Percentiles rank a stretch among this genome's conserved stretches.
Conservation (phyloP, 1,284 basidiomycete genomes). For the Mycena sp. region DNA sequence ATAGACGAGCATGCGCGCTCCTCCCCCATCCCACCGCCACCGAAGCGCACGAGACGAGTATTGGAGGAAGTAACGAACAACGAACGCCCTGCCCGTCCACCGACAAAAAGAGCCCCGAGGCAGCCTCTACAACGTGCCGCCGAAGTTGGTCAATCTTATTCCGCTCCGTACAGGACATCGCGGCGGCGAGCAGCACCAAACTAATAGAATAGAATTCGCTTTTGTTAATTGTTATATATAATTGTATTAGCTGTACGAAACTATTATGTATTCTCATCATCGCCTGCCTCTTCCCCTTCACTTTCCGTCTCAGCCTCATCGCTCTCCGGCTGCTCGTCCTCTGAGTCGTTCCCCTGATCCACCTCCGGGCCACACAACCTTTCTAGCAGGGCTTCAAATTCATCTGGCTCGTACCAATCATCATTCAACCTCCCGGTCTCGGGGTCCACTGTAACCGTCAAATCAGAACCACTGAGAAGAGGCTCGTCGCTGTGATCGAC, state of each 20-base stretch:
- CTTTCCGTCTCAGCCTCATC: slow-evolving; percentile 3
- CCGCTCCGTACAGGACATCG: not conserved
- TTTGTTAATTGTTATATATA: not conserved
- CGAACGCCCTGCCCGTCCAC: not conserved
- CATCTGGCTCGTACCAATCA: slow-evolving; percentile 3
- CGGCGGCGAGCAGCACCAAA: not conserved
- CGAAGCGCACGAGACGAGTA: not conserved
- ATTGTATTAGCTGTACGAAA: not conserved
- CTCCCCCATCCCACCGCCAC: not conserved
- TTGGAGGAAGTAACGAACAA: slow-evolving; percentile 4
- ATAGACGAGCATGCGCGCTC: not conserved
- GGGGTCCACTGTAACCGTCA: not conserved
- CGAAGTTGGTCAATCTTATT: not conserved
- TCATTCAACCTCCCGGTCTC: not conserved
- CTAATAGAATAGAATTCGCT: not conserved
- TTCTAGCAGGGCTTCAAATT: not conserved
- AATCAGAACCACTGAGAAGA: not conserved
- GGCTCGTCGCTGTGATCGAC: not conserved
- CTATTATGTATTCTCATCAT: not conserved
- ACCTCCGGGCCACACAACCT: not conserved
- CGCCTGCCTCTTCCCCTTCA: not conserved
- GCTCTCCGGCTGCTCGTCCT: slow-evolving; percentile 5
- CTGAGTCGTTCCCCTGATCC: not conserved
- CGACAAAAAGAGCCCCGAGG: not conserved
- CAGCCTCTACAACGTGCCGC: not conserved